phyloP scores from a whole-genome alignment of 768 basidiomycete species.

The Melanogaster broomeanus region DNA sequence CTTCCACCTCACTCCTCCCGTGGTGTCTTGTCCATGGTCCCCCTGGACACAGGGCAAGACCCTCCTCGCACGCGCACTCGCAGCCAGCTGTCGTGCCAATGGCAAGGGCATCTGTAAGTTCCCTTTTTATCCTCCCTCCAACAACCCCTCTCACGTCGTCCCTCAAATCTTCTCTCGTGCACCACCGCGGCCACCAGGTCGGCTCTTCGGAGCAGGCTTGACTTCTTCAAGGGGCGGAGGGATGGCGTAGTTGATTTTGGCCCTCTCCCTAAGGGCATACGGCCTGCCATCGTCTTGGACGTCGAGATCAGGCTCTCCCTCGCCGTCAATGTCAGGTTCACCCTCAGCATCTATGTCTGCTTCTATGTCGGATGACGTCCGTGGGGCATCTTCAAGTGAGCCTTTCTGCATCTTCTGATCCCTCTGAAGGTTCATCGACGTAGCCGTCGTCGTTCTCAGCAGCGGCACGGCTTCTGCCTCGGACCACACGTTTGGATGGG shows the following conservation, averaged over 20 bases:
- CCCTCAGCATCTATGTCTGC: slow-evolving; percentile 39
- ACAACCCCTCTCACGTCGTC: background rate
- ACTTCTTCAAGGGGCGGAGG: slow-evolving; percentile 81
- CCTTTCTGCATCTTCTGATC: slow-evolving; percentile 58
- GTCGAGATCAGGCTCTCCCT: slow-evolving; percentile 41
- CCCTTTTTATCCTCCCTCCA: background rate
- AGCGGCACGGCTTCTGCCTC: slow-evolving; percentile 22
- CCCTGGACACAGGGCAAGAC: slow-evolving; percentile 99
- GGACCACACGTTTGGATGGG: slow-evolving; percentile 17
- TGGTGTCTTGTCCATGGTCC: slow-evolving; percentile 96
- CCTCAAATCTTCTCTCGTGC: slow-evolving; percentile 33
- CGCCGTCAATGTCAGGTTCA: slow-evolving; percentile 42
- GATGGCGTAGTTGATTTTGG: slow-evolving; percentile 75
- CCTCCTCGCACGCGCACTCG: slow-evolving; percentile 88
- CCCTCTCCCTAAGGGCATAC: slow-evolving; percentile 66
- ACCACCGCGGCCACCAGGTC: slow-evolving; percentile 41
- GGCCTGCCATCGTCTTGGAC: slow-evolving; percentile 38
- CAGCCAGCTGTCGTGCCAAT: slow-evolving; percentile 85
- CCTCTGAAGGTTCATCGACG: slow-evolving; percentile 48
- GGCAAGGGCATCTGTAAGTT: slow-evolving; percentile 87
- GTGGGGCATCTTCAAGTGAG: slow-evolving; percentile 56
- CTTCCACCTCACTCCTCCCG: slow-evolving; percentile 91
- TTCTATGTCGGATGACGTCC: slow-evolving; percentile 39
- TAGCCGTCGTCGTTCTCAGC: slow-evolving; percentile 54
- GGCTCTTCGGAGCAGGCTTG: slow-evolving; percentile 36